phyloP scores from a whole-genome alignment of 495 filamentous ascomycete genomes.

The Evansstolkia leycettana region DNA sequence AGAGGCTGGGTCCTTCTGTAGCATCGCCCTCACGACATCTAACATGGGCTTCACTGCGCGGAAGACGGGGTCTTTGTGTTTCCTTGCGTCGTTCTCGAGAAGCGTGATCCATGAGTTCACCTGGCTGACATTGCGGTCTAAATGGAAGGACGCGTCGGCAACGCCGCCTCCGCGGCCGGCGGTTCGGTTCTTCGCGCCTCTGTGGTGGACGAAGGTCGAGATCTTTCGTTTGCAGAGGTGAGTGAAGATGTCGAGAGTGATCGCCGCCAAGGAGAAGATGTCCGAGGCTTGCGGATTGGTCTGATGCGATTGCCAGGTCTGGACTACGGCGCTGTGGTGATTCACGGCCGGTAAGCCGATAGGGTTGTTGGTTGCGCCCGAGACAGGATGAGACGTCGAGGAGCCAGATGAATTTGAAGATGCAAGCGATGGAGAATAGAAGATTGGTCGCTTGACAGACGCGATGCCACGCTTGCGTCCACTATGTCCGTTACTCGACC shows the following conservation, averaged over 20 bases:
- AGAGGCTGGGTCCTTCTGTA: conserved; percentile 22
- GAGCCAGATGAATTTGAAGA: conserved; percentile 22
- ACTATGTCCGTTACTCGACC: conserved; percentile 16
- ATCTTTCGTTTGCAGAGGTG: conserved; percentile 62
- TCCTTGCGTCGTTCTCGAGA: conserved; percentile 53
- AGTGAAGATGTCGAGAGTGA: conserved; percentile 62
- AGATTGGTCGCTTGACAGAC: conserved; percentile 17
- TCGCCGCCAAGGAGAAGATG: conserved; percentile 31
- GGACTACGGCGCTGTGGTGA: conserved; percentile 18
- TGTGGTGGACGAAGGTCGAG: conserved; percentile 59
- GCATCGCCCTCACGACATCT: conserved; percentile 30
- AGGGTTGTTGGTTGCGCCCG: background rate
- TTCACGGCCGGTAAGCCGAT: conserved; percentile 7
- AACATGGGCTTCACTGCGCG: conserved; percentile 28
- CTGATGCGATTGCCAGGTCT: conserved; percentile 31
- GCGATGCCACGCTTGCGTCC: conserved; percentile 11
- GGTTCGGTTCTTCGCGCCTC: conserved; percentile 55
- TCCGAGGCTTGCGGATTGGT: conserved; percentile 21
- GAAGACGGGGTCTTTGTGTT: conserved; percentile 41
- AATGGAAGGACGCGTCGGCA: conserved; percentile 71
- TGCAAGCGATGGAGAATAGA: conserved; percentile 24
- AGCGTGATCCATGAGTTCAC: conserved; percentile 65
- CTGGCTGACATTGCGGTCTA: conserved; percentile 54
- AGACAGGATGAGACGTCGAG: conserved; percentile 5
- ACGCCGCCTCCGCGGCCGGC: conserved; percentile 55